Conservation (phyloP, 352 stramenopile species). For the Pythium oligandrum region DNA sequence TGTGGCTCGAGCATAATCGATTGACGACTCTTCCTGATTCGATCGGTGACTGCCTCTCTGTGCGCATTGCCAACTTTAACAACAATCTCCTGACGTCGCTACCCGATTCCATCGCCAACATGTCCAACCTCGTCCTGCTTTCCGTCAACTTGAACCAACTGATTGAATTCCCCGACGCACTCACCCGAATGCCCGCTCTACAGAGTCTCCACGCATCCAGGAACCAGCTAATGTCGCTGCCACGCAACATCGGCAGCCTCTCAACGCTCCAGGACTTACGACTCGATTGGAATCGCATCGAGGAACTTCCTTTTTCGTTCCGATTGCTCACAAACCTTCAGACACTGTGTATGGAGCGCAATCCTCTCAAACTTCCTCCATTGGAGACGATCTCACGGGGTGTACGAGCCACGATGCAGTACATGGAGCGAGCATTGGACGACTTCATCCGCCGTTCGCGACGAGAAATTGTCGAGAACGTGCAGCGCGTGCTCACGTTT, state of each 20-base stretch:
- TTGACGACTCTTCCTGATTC: constrained; percentile 36
- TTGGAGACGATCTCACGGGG: constrained; percentile 44
- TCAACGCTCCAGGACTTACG: constrained; percentile 38
- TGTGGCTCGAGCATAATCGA: constrained; percentile 53
- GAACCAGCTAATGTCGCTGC: constrained; percentile 37
- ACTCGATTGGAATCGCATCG: constrained; percentile 61
- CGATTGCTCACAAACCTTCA: constrained; percentile 27
- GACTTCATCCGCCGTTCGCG: constrained; percentile 42
- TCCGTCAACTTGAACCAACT: constrained; percentile 56
- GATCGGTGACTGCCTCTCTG: constrained; percentile 27
- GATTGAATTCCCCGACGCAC: constrained; percentile 30
- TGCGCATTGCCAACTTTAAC: constrained; percentile 36
- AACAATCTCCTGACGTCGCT: constrained; percentile 32
- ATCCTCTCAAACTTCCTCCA: constrained; percentile 43
- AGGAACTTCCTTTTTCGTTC: constrained; percentile 63
- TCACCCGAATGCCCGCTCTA: constrained; percentile 30
- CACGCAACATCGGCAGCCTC: constrained; percentile 46
- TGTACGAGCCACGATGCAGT: constrained; percentile 37
- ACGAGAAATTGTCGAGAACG: constrained; percentile 41
- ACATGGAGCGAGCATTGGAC: constrained; percentile 46
- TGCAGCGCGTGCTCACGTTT: constrained; percentile 38
- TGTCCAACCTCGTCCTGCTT: constrained; percentile 34
- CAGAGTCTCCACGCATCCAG: constrained; percentile 37
- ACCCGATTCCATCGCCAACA: constrained; percentile 32
- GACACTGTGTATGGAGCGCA: constrained; percentile 55